Percentiles rank a stretch among this genome's conserved stretches.
Conservation (phyloP, 1,139 yeast species). For the Yamadazyma membranifaciens region DNA sequence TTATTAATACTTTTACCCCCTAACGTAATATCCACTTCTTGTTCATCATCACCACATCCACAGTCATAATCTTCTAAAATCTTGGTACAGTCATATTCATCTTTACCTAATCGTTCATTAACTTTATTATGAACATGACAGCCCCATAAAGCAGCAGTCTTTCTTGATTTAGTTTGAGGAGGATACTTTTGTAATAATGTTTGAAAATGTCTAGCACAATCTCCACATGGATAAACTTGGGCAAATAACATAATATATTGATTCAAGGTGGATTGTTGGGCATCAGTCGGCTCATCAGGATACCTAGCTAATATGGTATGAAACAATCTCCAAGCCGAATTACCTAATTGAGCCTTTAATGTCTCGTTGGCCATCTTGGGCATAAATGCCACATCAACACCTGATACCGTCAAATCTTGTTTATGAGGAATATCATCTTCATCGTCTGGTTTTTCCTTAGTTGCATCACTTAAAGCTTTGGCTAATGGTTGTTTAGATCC, state of each 20-base stretch:
- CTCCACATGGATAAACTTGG: constrained; percentile 89
- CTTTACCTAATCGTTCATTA: constrained; percentile 68
- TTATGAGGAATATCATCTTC: constrained; percentile 2
- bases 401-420: neutral
- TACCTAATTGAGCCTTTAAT: constrained; percentile 70
- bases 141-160: constrained; percentile 93
- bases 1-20: constrained; percentile 39
- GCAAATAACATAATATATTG: constrained; percentile 60
- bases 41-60: constrained; percentile 84
- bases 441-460: constrained; percentile 2
- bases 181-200: constrained; percentile 67
- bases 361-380: constrained; percentile 74
- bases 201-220: constrained; percentile 91
- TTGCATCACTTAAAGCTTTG: neutral
- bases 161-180: constrained; percentile 77
- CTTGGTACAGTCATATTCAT: constrained; percentile 75
- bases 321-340: constrained; percentile 83
- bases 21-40: constrained; percentile 39
- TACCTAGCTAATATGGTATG: constrained; percentile 91
- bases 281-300: constrained; percentile 73
- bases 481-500: neutral
- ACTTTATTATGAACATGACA: constrained; percentile 90
- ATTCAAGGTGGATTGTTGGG: constrained; percentile 60
- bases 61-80: constrained; percentile 91
- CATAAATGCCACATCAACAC: constrained; percentile 54